These are phyloP conservation scores for Vaccinium vitisidaea DNA, from an alignment of 148 eudicot species.

Conservation along the genomic window DNA sequence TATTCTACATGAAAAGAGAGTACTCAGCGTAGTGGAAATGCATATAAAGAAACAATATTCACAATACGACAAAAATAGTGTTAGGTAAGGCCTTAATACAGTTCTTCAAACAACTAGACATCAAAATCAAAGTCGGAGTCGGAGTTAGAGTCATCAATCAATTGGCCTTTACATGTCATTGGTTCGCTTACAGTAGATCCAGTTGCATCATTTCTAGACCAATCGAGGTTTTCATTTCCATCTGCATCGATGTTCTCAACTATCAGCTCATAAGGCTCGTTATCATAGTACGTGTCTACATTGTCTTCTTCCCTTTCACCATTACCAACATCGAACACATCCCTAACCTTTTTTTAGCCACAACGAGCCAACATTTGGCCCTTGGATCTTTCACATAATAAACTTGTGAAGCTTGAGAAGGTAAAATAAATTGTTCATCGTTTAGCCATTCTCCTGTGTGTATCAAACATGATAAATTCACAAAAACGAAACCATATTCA, in stretches of 20 bases:
- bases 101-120: neutral
- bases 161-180: neutral
- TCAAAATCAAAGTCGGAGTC: neutral
- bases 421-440: no score
- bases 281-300: neutral
- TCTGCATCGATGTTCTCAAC: neutral
- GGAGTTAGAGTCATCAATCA: neutral
- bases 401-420: neutral
- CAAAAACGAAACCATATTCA: neutral
- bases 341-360: neutral
- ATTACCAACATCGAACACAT: neutral
- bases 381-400: neutral
- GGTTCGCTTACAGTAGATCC: neutral
- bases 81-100: no score
- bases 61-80: no score
- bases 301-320: neutral
- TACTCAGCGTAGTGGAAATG: neutral
- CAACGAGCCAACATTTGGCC: neutral
- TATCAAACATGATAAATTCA: neutral
- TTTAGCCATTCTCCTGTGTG: neutral
- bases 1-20: neutral
- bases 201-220: neutral
- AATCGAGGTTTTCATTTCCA: neutral
- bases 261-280: neutral
- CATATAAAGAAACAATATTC: neutral